Evolutionary conservation across 768 basidiomycete species (phyloP).

Genomic region (Trametes maxima): DNA sequence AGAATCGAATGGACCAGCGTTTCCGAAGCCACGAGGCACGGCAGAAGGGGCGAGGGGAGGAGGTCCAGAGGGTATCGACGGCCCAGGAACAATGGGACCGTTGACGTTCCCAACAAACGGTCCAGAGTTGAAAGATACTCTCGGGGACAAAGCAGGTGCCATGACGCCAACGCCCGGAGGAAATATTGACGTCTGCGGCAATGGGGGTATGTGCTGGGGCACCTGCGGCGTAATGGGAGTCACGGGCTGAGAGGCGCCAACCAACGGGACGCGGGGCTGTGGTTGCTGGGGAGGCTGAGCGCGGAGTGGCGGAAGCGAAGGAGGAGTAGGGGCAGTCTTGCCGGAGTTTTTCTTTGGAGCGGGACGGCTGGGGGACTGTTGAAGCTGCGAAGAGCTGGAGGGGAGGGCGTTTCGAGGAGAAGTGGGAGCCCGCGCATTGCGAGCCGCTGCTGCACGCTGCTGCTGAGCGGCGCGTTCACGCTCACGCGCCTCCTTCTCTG

Average conservation of each 20-base stretch:
- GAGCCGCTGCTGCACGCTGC: constrained; percentile 45
- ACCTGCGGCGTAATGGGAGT: constrained; percentile 54
- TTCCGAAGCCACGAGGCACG: constrained; percentile 55
- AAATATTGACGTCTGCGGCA: constrained; percentile 53
- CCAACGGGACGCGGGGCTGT: constrained; percentile 36
- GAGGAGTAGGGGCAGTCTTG: constrained; percentile 32
- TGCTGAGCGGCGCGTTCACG: constrained; percentile 24
- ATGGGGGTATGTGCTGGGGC: constrained; percentile 44
- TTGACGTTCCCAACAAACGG: constrained; percentile 46
- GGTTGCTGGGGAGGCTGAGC: constrained; percentile 39
- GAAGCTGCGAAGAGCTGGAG: constrained; percentile 47
- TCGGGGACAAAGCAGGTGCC: constrained; percentile 56
- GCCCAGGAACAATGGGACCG: constrained; percentile 40
- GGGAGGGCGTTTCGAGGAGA: constrained; percentile 53
- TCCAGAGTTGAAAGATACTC: constrained; percentile 48
- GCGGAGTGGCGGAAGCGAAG: constrained; percentile 34
- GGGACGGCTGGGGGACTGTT: constrained; percentile 46
- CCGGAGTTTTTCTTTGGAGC: constrained; percentile 62
- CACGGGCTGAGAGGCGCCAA: constrained; percentile 44
- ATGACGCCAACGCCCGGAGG: constrained; percentile 44
- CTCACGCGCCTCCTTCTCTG: constrained; percentile 36
- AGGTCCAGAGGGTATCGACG: constrained; percentile 47
- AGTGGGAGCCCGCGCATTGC: constrained; percentile 48
- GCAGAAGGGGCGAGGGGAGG: constrained; percentile 56
- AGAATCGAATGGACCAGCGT: constrained; percentile 53